Percentiles rank a stretch among this genome's conserved stretches.
These are phyloP conservation scores for Penicillium salamii DNA, from an alignment of 495 filamentous ascomycete genomes.

Conservation along the genomic window DNA sequence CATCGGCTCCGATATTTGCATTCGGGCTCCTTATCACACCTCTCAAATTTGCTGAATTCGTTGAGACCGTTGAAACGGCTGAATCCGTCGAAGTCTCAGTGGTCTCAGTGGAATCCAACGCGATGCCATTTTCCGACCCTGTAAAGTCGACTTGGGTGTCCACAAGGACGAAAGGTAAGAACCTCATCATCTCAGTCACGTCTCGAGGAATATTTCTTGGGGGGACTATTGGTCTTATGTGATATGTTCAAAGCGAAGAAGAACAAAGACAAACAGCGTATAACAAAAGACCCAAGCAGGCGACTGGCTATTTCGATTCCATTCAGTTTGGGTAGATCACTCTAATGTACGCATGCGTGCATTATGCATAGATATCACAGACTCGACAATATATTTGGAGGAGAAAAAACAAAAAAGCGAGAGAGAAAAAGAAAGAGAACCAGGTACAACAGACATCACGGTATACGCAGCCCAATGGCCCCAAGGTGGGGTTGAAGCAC, in stretches of 20 bases:
- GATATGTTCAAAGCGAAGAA: background rate
- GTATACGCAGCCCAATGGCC: background rate
- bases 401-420: background rate
- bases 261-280: constrained; percentile 1
- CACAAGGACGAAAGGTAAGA: background rate
- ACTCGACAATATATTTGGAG: background rate
- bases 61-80: too few species aligned
- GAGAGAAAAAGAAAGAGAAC: background rate
- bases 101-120: too few species aligned
- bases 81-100: too few species aligned
- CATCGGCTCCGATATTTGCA: too few species aligned
- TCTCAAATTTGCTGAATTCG: too few species aligned
- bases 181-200: background rate
- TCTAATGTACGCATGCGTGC: too few species aligned
- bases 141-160: background rate
- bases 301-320: background rate
- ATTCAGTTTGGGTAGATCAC: background rate
- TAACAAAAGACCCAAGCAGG: background rate
- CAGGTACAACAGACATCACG: too few species aligned
- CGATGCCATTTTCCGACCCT: too few species aligned
- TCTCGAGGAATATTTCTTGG: background rate
- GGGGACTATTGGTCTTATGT: constrained; percentile 1
- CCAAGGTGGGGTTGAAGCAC: constrained; percentile 5
- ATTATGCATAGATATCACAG: background rate
- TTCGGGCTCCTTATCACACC: too few species aligned